Conservation (phyloP, 192 early-diverging fungal species). For the Chytriomyces confervae region DNA sequence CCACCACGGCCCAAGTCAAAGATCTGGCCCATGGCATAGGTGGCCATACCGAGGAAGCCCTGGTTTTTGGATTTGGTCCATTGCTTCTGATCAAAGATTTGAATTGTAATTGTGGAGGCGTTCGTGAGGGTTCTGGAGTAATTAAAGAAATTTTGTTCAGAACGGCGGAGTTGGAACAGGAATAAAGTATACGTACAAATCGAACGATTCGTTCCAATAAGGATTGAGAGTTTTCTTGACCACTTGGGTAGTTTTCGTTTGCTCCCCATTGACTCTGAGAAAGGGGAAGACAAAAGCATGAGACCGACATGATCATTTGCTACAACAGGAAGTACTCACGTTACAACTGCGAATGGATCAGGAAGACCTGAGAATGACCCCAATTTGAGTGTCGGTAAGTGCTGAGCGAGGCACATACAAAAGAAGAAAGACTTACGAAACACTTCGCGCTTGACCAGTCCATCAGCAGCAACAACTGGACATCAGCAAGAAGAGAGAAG, state of each 20-base stretch:
- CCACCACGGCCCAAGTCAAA: constrained; percentile 80
- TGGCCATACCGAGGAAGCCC: constrained; percentile 88
- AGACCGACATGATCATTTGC: neutral
- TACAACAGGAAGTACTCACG: constrained; percentile 44
- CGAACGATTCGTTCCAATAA: constrained; percentile 94
- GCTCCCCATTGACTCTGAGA: constrained; percentile 82
- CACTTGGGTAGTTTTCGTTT: constrained; percentile 88
- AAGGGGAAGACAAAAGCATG: neutral
- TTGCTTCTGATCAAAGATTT: constrained; percentile 98
- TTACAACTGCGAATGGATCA: constrained; percentile 96
- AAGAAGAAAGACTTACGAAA: constrained; percentile 68
- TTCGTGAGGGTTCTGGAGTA: constrained; percentile 68
- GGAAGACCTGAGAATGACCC: constrained; percentile 65
- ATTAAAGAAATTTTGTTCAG: neutral
- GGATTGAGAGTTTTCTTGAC: constrained; percentile 91
- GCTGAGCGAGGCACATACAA: neutral
- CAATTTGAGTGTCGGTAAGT: neutral
- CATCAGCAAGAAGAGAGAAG: neutral
- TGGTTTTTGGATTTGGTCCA: constrained; percentile 76
- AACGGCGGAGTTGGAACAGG: neutral
- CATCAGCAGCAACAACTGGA: constrained; percentile 88
- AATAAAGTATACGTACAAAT: constrained; percentile 55
- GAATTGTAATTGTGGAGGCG: constrained; percentile 83
- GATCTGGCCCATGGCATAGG: constrained; percentile 81
- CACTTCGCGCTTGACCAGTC: constrained; percentile 87